Evolutionary conservation across 331 rosid genomes (phyloP), one percentile per base, ranked within the genome.

Genomic region (Cydonia oblonga): DNA sequence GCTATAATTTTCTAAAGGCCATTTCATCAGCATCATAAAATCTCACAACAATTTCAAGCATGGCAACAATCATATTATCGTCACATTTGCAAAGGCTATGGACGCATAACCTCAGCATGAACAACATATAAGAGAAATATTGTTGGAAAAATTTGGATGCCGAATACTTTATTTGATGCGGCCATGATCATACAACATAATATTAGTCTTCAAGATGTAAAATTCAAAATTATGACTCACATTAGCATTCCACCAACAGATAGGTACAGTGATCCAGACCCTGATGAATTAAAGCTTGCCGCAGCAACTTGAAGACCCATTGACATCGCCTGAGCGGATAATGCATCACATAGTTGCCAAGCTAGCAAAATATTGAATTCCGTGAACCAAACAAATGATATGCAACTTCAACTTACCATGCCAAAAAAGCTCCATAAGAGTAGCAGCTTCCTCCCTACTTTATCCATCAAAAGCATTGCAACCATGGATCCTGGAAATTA

Each of bases 371-470:
- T 56, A 44, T 19, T 53, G 3, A 65, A n/a, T 25, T 67, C 51
- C 14, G 18, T 42, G 29, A 52, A 70, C 66, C 19, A 59, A n/a
- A 23, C 14, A 8, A 14, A 26, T 60, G 19, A 38, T 59, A 75
- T 72, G 46, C 28, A 65, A 70, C 60, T 29, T 68, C 52, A 23
- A 75, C 42, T 84, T 91, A 91, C 98, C 98, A 93, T 91, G 84
- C 98, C 96, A 33, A 85, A 80, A 80, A 93, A 93, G 85, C 97
- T 93, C 96, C 98, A 85, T 35, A 91, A 81, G 30, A 93, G 96
- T 60, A 93, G 89, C 72, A 83, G 81, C 82, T 89, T 93, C 80
- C 98, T 87, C 79, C 98, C 97, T 60, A 93, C 87, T 81, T 82
- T 89, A 81, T 93, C 97, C 98, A 93, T 93, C 90, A 93, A 91